phyloP scores from a whole-genome alignment of 1,139 yeast genomes.

The Arxiozyma heterogenica region DNA sequence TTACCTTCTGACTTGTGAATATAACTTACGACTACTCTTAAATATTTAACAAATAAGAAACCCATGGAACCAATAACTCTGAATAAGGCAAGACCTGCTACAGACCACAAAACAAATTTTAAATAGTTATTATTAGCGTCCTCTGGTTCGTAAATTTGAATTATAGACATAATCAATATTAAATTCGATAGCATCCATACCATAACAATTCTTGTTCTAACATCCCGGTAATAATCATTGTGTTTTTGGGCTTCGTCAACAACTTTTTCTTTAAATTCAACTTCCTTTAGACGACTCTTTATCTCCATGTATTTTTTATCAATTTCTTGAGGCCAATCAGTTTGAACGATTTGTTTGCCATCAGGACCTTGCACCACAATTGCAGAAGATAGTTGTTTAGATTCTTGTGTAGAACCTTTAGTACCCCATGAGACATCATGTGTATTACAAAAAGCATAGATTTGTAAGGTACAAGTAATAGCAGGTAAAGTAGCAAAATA shows the following conservation, averaged over 20 bases:
- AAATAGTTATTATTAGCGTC: slow-evolving; percentile 64
- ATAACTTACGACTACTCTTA: slow-evolving; percentile 33
- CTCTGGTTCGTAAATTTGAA: slow-evolving; percentile 67
- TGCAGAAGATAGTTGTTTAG: slow-evolving; percentile 58
- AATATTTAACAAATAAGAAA: slow-evolving; percentile 44
- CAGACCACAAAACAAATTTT: slow-evolving; percentile 82
- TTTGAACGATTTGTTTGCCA: slow-evolving; percentile 57
- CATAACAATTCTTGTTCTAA: slow-evolving; percentile 88
- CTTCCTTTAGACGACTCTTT: slow-evolving; percentile 67
- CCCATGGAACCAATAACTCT: slow-evolving; percentile 72
- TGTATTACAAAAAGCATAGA: slow-evolving; percentile 89
- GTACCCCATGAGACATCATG: slow-evolving; percentile 85
- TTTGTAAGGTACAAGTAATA: slow-evolving; percentile 81
- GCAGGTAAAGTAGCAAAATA: slow-evolving; percentile 86
- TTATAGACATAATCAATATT: slow-evolving; percentile 73
- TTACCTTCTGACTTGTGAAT: slow-evolving; percentile 31
- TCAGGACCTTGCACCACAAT: slow-evolving; percentile 44
- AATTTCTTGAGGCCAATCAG: slow-evolving; percentile 85
- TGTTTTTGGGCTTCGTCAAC: slow-evolving; percentile 39
- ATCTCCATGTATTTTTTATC: slow-evolving; percentile 51
- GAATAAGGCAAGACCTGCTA: slow-evolving; percentile 69
- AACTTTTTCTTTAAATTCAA: slow-evolving; percentile 35
- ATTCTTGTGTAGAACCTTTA: slow-evolving; percentile 76
- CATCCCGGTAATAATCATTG: slow-evolving; percentile 89
- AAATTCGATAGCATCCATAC: slow-evolving; percentile 80